Conservation (phyloP, 2,329 filamentous ascomycete species). For the Escovopsis sp. region DNA sequence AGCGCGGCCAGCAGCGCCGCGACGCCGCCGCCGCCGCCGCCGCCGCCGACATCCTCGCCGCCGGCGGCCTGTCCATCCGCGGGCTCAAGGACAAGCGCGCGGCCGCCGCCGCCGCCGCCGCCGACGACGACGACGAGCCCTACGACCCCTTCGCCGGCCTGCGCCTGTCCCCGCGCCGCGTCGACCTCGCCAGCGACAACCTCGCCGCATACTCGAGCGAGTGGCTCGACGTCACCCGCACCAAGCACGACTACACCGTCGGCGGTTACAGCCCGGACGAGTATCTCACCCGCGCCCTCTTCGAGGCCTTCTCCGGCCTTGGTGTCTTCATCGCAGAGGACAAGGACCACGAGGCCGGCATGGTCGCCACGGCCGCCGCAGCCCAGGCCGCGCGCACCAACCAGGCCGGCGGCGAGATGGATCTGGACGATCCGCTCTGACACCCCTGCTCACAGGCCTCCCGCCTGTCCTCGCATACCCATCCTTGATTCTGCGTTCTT, state of each 20-base stretch:
- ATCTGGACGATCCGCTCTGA: constrained; percentile 33
- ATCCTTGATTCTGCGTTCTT: not conserved
- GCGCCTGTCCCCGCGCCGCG: constrained; percentile 52
- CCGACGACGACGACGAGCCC: constrained; percentile 45
- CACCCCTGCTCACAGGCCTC: too few species aligned
- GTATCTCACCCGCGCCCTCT: constrained; percentile 67
- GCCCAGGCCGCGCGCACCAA: constrained; percentile 21
- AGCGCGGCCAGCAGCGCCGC: constrained; percentile 42
- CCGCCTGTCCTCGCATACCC: too few species aligned
- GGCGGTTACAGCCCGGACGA: constrained; percentile 76
- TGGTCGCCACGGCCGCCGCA: constrained; percentile 19
- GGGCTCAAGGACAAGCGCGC: constrained; percentile 55
- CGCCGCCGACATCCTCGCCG: constrained; percentile 7
- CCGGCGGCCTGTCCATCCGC: constrained; percentile 48
- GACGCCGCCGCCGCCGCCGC: constrained; percentile 21
- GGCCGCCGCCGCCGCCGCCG: too few species aligned
- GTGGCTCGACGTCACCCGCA: constrained; percentile 53
- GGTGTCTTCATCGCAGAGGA: constrained; percentile 81
- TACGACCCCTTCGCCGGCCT: constrained; percentile 84
- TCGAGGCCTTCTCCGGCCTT: constrained; percentile 80
- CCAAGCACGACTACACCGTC: constrained; percentile 51
- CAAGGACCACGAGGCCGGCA: constrained; percentile 25
- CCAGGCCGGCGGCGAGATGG: constrained; percentile 25
- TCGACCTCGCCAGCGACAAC: constrained; percentile 33
- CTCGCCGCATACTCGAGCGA: constrained; percentile 59